Conservation (phyloP, 345 rosid genomes). For the Streptanthus diversifolius region DNA sequence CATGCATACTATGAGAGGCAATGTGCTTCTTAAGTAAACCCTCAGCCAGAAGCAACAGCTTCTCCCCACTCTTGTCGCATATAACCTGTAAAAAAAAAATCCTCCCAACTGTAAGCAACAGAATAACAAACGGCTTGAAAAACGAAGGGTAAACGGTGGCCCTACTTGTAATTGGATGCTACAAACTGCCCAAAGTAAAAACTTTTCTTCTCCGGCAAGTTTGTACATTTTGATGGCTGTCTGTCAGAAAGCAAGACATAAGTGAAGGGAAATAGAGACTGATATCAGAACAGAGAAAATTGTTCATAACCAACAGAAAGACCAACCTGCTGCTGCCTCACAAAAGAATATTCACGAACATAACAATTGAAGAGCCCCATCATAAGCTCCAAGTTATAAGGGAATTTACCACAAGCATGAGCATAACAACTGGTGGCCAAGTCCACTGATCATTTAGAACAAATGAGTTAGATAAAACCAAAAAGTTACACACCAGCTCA, state of each 20-base stretch:
- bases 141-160: neutral
- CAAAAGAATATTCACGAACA: slow-evolving; percentile 90
- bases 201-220: slow-evolving; percentile 86
- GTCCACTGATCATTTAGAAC: slow-evolving; percentile 54
- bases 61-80: slow-evolving; percentile 84
- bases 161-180: slow-evolving; percentile 96
- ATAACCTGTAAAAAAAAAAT: slow-evolving; percentile 49
- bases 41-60: slow-evolving; percentile 79
- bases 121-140: neutral
- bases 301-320: neutral
- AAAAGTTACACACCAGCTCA: neutral
- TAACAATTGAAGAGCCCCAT: slow-evolving; percentile 98
- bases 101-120: slow-evolving; percentile 24
- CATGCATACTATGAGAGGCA: slow-evolving; percentile 86
- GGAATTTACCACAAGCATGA: slow-evolving; percentile 72
- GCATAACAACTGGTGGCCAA: slow-evolving; percentile 92
- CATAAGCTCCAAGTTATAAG: slow-evolving; percentile 81
- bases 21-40: slow-evolving; percentile 92
- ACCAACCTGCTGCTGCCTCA: slow-evolving; percentile 96
- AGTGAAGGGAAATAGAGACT: slow-evolving; percentile 7
- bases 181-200: slow-evolving; percentile 97
- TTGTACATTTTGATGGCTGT: slow-evolving; percentile 97
- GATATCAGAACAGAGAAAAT: neutral
- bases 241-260: slow-evolving; percentile 48
- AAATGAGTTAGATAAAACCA: neutral